Base-by-base conservation (phyloP, 225 moss, liverwort and hornwort genomes). In the Lunularia cruciata region DNA sequence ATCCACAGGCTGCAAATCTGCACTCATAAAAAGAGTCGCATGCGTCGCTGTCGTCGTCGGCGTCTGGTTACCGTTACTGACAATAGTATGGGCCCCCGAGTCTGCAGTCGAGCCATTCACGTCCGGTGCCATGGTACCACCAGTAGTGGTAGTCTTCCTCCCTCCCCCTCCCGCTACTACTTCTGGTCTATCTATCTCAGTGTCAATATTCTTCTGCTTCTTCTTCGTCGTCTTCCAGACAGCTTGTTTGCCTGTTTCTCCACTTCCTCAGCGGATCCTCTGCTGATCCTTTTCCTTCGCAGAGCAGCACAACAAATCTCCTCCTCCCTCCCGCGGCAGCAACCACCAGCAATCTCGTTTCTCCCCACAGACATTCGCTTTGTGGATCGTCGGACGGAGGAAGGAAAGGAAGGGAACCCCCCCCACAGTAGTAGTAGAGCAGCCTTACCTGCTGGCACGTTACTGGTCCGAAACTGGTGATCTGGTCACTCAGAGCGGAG, bases 41-140 rank as follows among this genome's bases (percentile, higher is more conserved):
- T 40, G 61, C 35, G 25, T 40, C 13, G 37, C 14, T 43, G 16
- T 60, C 43, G n/a, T n/a, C 6, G 8, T 6, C 8, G 40, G 8
- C 19, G 53, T 60, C 43, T 72, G 61, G 61, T 77, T 63, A 19
- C 68, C 72, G 57, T 73, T 68, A 14, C 68, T 72, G 47, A 47
- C 55, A 46, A 59, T 56, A 68, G 71, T 73, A 37, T 64, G 78
- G 3, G 45, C 62, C 63, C 73, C 72, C 13, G 73, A 78, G 68
- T 78, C 78, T 32, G 78, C 78, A n/a, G 78, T 73, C 38, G 78
- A 78, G 18, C 66, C 71, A 64, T 78, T 78, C 37, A 69, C 78
- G 45, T 78, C 78, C 56, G 78, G 68, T 13, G 73, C 73, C 78
- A 78, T 67, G 23, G 49, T 39, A 26, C 43, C 19, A 26, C 63